Base-by-base conservation (phyloP, 2,329 filamentous ascomycete genomes). In the Penicillium sp. region DNA sequence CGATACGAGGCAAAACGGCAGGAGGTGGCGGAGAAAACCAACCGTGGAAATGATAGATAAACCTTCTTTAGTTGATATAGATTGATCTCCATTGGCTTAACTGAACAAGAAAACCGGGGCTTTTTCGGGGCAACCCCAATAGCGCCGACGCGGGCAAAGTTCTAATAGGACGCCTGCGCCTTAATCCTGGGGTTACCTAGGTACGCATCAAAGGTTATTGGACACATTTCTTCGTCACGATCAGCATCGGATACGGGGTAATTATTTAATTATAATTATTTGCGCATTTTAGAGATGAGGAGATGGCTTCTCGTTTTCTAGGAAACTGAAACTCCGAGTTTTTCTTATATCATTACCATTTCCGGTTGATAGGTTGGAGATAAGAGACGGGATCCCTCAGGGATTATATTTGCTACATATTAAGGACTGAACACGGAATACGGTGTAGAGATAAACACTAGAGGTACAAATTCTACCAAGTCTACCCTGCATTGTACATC, bases 21-120 rank as follows among this genome's bases (percentile, higher is more conserved):
- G 46, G 41, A 48, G 45, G 50, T 52, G 46, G 46, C 50, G 46
- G 46, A 38, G 34, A 50, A 50, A 35, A 19, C 34, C 22, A 50
- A 48, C 24, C 24, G 1, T 26, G 24, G 24, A 26, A 26, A 26
- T 9, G 24, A 26, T 26, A 55, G 53, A 53, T 42, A 47, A 42
- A 34, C 26, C 19, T 26, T 39, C n/a, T 19, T 22, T 21, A 38
- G 22, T 22, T 17, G 39, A 39, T 43, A 35, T 50, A 34, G 6
- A 46, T 24, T n/a, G 37, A 52, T 17, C 6, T 3, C 41, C 3
- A 56, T 56, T 56, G 53, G 55, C 8, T 21, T 43, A 28, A 2
- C 22, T 2, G 12, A 6, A 10, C 3, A 24, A 32, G 15, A 41
- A 42, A 47, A 48, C 2, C 9, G 43, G 49, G 19, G n/a, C 26